phyloP scores from a whole-genome alignment of 1,284 basidiomycete genomes.

The Irpex sp. region DNA sequence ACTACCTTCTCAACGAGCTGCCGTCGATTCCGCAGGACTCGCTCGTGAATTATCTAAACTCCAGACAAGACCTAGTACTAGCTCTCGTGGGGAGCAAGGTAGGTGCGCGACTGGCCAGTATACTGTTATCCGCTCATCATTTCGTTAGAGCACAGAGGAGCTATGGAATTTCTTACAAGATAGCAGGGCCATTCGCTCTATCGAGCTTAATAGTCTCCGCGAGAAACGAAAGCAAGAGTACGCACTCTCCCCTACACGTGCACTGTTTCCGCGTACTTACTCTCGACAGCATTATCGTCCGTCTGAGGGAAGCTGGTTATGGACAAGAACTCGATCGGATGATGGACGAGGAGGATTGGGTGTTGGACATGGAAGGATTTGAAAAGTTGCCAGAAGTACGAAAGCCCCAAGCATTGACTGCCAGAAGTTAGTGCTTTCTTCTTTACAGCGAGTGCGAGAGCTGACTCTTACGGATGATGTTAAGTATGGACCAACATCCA shows the following conservation, averaged over 20 bases:
- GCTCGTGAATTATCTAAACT: too few species aligned
- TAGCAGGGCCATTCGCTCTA: too few species aligned
- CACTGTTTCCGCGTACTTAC: neutral
- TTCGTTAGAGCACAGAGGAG: too few species aligned
- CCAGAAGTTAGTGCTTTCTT: neutral
- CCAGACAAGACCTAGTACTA: too few species aligned
- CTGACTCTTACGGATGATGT: too few species aligned
- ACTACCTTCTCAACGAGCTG: too few species aligned
- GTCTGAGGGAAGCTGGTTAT: conserved; percentile 4
- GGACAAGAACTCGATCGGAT: conserved; percentile 1
- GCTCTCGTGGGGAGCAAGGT: too few species aligned
- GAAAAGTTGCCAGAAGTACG: neutral
- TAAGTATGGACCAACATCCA: conserved; percentile 10
- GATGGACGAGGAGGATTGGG: neutral
- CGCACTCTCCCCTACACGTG: neutral
- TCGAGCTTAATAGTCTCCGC: neutral
- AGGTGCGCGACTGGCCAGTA: too few species aligned
- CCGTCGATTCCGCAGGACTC: too few species aligned
- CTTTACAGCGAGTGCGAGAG: too few species aligned
- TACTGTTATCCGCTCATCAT: too few species aligned
- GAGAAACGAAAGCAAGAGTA: neutral
- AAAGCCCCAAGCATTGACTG: neutral
- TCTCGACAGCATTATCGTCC: conserved; percentile 1
- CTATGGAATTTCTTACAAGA: too few species aligned
- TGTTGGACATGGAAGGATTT: neutral